Percentiles rank a stretch among this genome's conserved stretches.
Evolutionary conservation across 768 basidiomycete species (phyloP).

Genomic region (Tricholoma furcatifolium): DNA sequence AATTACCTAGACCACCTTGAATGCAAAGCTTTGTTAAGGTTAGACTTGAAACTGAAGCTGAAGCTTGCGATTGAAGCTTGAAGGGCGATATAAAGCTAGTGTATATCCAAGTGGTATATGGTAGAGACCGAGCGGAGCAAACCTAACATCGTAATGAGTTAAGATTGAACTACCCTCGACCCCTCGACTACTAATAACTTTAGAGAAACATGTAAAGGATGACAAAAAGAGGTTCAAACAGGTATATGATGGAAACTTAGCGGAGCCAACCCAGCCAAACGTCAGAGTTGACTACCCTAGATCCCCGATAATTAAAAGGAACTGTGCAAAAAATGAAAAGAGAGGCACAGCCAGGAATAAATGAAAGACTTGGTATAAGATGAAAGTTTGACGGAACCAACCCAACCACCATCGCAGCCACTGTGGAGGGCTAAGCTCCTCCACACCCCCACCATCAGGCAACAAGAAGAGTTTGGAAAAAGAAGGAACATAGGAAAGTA

Average conservation of each 20-base stretch:
- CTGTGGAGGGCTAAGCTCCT: conserved; percentile 4
- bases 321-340: not conserved
- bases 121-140: conserved; percentile 12
- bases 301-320: not conserved
- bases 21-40: no score
- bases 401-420: not conserved
- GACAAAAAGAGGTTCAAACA: not conserved
- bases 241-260: not conserved
- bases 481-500: not conserved
- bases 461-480: not conserved
- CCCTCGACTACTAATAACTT: no score
- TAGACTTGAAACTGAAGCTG: no score
- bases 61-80: no score
- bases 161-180: no score
- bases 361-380: conserved; percentile 15
- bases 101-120: conserved; percentile 12
- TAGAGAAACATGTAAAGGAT: no score
- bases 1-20: not conserved
- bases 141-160: not conserved
- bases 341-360: not conserved
- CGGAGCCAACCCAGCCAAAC: not conserved
- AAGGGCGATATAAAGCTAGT: not conserved
- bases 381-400: conserved; percentile 21
- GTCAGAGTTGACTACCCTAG: not conserved
- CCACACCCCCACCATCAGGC: conserved; percentile 9